Evolutionary conservation across 345 rosid species (phyloP), one percentile per base, ranked within the genome.

Genomic region (Hibiscus tridactylites): DNA sequence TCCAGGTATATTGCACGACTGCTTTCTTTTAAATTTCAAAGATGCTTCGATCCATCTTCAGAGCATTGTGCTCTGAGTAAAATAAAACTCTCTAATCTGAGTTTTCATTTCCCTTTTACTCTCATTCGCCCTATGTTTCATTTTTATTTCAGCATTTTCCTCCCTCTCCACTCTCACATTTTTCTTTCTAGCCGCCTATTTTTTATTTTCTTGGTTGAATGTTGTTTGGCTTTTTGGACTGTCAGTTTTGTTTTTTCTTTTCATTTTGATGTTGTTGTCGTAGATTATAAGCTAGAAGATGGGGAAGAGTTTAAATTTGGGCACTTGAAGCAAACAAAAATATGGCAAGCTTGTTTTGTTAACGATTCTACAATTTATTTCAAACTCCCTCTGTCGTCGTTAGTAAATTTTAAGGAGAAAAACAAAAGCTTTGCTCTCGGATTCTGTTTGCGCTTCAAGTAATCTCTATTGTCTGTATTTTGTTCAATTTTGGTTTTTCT

Each of bases 241-340:
- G n/a, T n/a, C n/a, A n/a, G 63, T 11, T 64, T 47, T 28, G 17
- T 12, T 47, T 24, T 24, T 44, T 0, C 2, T 33, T 49, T 60
- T 53, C 4, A 1, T 29, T 31, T 68, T 57, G 33, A 8, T 71
- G 72, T 53, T 57, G 35, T 66, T 57, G 46, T 66, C 46, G 24
- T 64, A 66, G 72, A 58, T 44, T n/a, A 1, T 12, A 42, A 44
- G 66, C 70, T 19, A 11, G 78, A 66, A 59, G 77, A 74, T 80
- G 78, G 50, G 53, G 50, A 59, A 61, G 69, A 68, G 67, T 63
- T 71, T 59, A 62, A 69, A 53, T 68, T 67, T 58, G 24, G 62
- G 9, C 49, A 63, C 72, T 71, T 79, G 75, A 83, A 35, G 59
- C 0, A 1, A 9, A 31, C 65, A 56, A 46, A 54, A 75, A 53